Evolutionary conservation across 352 stramenopile genomes (phyloP).

Genomic region (Phytophthora tentaculata): DNA sequence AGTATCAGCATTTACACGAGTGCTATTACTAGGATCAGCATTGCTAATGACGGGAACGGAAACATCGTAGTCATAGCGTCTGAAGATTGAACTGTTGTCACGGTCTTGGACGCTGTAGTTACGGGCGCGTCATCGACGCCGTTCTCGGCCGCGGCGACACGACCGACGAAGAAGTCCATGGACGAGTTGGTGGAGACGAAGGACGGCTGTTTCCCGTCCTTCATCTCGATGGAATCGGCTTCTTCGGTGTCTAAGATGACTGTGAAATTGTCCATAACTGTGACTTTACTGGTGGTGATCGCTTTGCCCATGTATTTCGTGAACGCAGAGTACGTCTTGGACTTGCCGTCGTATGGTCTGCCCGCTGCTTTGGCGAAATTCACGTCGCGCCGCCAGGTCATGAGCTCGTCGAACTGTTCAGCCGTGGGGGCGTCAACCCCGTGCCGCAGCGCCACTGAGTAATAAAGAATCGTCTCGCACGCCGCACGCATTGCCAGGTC

Average conservation of each 20-base stretch:
- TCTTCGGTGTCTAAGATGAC: constrained; percentile 38
- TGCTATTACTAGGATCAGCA: constrained; percentile 4
- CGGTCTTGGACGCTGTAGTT: constrained; percentile 19
- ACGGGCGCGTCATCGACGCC: constrained; percentile 19
- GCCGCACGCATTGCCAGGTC: constrained; percentile 58
- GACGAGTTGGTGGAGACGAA: constrained; percentile 43
- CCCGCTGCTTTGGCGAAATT: constrained; percentile 54
- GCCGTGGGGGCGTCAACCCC: constrained; percentile 37
- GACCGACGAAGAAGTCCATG: constrained; percentile 38
- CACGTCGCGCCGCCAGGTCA: constrained; percentile 61
- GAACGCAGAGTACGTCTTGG: constrained; percentile 55
- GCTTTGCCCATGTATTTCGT: constrained; percentile 47
- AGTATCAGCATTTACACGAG: constrained; percentile 3
- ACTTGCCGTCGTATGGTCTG: constrained; percentile 57
- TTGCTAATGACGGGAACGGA: constrained; percentile 7
- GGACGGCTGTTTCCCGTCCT: constrained; percentile 36
- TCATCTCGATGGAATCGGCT: constrained; percentile 37
- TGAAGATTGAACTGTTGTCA: constrained; percentile 23
- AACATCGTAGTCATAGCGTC: background rate
- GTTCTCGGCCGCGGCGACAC: constrained; percentile 30
- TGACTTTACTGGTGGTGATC: constrained; percentile 46
- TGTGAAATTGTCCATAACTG: constrained; percentile 47
- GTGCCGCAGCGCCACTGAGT: constrained; percentile 49
- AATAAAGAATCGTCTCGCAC: constrained; percentile 72
- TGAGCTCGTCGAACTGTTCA: constrained; percentile 51